Percentiles rank a stretch among this genome's conserved stretches.
phyloP scores from a whole-genome alignment of 257 asterid species.

The Vinca minor region DNA sequence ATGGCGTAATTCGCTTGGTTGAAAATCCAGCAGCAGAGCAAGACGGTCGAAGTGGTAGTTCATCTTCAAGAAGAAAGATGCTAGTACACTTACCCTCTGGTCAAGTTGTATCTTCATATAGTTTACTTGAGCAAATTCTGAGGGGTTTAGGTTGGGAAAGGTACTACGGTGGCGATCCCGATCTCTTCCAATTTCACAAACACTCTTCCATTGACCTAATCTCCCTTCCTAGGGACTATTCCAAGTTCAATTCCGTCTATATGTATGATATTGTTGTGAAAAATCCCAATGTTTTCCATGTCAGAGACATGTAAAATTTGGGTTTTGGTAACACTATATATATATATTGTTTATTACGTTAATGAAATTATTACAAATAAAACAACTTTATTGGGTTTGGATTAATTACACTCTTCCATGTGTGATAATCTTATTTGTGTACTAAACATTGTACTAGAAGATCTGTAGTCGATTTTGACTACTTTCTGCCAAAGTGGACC shows the following conservation, averaged over 20 bases:
- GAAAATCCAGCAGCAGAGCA: slow-evolving; percentile 51
- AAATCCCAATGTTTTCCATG: slow-evolving; percentile 81
- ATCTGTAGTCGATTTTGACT: no score
- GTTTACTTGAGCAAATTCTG: slow-evolving; percentile 47
- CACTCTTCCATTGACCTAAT: slow-evolving; percentile 69
- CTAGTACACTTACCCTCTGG: slow-evolving; percentile 63
- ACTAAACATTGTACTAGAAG: no score
- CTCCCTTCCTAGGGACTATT: slow-evolving; percentile 61
- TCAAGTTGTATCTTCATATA: slow-evolving; percentile 57
- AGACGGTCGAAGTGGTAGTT: slow-evolving; percentile 13
- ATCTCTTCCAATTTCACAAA: slow-evolving; percentile 72
- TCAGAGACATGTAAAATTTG: slow-evolving; percentile 48
- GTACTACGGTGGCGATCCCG: slow-evolving; percentile 58
- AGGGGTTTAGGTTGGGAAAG: slow-evolving; percentile 74
- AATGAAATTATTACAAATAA: no score
- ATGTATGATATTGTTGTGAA: slow-evolving; percentile 91
- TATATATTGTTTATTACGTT: no score
- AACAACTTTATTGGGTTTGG: no score
- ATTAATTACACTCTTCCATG: no score
- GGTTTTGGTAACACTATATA: no score
- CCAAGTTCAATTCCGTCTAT: slow-evolving; percentile 63
- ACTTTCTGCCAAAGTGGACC: no score
- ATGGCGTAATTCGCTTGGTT: slow-evolving; percentile 63
- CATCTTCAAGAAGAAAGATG: slow-evolving; percentile 43
- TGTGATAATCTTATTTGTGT: no score